These are phyloP conservation scores for Ceratocystis diversiconidia DNA, from an alignment of 2,329 filamentous ascomycete species.

Conservation along the genomic window DNA sequence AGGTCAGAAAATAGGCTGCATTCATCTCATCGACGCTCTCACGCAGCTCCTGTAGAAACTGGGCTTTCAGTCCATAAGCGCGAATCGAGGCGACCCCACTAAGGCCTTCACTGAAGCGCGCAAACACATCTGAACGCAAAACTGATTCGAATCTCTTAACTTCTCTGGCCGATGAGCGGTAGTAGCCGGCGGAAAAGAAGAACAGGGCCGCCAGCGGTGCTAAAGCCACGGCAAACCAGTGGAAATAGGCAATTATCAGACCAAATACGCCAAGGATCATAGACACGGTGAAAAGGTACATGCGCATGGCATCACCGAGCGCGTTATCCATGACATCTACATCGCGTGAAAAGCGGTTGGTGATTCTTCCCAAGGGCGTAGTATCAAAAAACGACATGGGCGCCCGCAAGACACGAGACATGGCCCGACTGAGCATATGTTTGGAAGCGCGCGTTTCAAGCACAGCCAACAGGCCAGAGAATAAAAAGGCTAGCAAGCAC, in stretches of 20 bases:
- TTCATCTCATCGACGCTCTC: slow-evolving; percentile 80
- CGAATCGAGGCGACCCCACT: slow-evolving; percentile 72
- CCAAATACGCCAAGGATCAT: slow-evolving; percentile 75
- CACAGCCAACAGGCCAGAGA: slow-evolving; percentile 63
- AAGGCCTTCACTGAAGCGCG: slow-evolving; percentile 80
- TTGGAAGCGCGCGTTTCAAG: slow-evolving; percentile 72
- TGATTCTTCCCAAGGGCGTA: slow-evolving; percentile 85
- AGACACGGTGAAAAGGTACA: slow-evolving; percentile 76
- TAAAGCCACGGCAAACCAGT: slow-evolving; percentile 60
- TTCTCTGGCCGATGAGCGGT: slow-evolving; percentile 79
- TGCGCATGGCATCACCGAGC: slow-evolving; percentile 74
- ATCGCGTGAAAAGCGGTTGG: slow-evolving; percentile 89
- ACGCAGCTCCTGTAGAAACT: slow-evolving; percentile 58
- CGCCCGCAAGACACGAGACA: slow-evolving; percentile 57
- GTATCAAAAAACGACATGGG: slow-evolving; percentile 95
- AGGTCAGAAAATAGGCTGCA: slow-evolving; percentile 85
- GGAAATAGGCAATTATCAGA: slow-evolving; percentile 87
- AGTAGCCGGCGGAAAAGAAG: slow-evolving; percentile 71
- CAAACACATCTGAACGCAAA: slow-evolving; percentile 74
- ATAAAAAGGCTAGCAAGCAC: slow-evolving; percentile 62
- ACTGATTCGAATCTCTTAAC: slow-evolving; percentile 90
- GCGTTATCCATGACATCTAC: slow-evolving; percentile 95
- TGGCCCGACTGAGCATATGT: slow-evolving; percentile 65
- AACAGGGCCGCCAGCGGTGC: slow-evolving; percentile 60
- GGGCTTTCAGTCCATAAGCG: slow-evolving; percentile 68